Conservation (phyloP, 176 grass and related monocot genomes). For the Oryza meyeriana region DNA sequence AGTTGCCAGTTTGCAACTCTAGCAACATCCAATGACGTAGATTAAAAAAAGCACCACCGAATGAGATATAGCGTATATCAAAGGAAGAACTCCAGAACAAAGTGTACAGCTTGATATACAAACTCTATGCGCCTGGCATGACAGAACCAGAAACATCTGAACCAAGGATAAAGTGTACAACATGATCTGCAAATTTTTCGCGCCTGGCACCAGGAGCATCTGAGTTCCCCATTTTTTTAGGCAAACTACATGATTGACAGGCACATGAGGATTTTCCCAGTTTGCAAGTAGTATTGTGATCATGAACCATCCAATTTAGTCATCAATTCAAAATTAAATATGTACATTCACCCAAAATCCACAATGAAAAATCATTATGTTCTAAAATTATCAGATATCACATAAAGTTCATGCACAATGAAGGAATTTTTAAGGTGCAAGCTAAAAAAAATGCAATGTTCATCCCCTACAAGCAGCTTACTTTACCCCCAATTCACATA, state of each 20-base stretch:
- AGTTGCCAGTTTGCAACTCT: too few relatives aligned
- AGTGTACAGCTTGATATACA: not conserved
- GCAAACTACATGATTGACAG: not conserved
- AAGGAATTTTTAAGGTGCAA: not conserved
- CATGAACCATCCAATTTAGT: not conserved
- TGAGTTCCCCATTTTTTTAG: not conserved
- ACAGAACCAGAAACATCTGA: not conserved
- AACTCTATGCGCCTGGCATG: too few relatives aligned
- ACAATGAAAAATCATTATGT: not conserved
- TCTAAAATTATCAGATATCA: not conserved
- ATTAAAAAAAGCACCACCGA: too few relatives aligned
- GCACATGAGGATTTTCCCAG: not conserved
- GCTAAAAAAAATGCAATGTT: not conserved
- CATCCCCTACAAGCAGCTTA: not conserved
- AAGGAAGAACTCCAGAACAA: not conserved
- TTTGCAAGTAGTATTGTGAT: not conserved
- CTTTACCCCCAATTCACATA: not conserved
- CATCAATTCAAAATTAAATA: not conserved
- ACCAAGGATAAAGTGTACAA: not conserved
- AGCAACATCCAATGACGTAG: too few relatives aligned
- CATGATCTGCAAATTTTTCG: not conserved
- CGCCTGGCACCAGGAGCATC: not conserved
- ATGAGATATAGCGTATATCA: not conserved
- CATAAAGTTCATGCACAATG: not conserved
- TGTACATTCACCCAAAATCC: not conserved